A percentile compares a stretch with the other conserved stretches of the same genome.
Evolutionary conservation across 192 early-diverging fungal species (phyloP).

Genomic region (Fimicolochytrium jonesii): DNA sequence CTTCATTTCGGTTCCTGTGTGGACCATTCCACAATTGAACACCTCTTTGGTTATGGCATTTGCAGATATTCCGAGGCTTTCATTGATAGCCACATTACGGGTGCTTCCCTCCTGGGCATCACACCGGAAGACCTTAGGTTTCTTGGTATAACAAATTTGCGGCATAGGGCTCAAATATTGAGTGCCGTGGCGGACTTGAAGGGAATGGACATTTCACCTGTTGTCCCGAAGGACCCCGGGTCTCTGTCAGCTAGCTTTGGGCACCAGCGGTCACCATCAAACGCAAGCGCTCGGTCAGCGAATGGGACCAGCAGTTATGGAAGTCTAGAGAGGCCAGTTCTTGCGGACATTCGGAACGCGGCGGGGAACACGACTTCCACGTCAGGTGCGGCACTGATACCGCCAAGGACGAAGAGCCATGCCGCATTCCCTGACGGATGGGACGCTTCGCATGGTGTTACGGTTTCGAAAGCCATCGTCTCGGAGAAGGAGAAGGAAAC

Average conservation of each 20-base stretch:
- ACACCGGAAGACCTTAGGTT: slow-evolving; percentile 2
- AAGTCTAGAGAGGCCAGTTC: too few species aligned
- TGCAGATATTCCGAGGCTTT: slow-evolving; percentile 1
- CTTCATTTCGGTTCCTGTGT: not conserved
- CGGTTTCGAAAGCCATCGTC: too few species aligned
- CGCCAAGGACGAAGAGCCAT: slow-evolving; percentile 10
- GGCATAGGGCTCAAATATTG: not conserved
- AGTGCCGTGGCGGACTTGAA: not conserved
- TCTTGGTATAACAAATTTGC: not conserved
- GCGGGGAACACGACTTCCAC: too few species aligned
- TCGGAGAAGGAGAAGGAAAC: too few species aligned
- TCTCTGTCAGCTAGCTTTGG: too few species aligned
- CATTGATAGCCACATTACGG: not conserved
- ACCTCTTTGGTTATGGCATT: not conserved
- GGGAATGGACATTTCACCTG: too few species aligned
- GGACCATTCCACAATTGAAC: not conserved
- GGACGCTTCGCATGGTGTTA: not conserved
- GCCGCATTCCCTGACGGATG: slow-evolving; percentile 11
- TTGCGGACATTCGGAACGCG: too few species aligned
- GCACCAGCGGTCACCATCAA: too few species aligned
- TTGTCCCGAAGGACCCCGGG: too few species aligned
- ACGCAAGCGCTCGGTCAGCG: too few species aligned
- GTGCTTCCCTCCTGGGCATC: not conserved
- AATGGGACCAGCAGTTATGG: too few species aligned
- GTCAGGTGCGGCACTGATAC: not conserved